Evolutionary conservation across 2,329 filamentous ascomycete genomes (phyloP).

Genomic region (Annulohypoxylon truncatum): DNA sequence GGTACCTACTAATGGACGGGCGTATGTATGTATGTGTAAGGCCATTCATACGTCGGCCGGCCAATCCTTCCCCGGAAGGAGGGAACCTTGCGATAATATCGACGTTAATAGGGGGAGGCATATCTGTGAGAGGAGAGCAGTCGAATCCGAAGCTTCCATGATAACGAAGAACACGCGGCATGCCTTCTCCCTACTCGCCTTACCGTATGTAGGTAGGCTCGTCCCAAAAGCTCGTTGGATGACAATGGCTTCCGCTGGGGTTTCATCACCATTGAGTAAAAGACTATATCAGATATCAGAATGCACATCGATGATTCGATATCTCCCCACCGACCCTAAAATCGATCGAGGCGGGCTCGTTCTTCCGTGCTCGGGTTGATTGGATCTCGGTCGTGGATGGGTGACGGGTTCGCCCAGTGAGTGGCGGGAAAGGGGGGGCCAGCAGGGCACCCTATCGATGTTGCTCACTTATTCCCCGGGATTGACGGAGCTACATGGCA

Average conservation of each 20-base stretch:
- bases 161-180: slow-evolving; percentile 19
- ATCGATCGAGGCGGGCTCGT: slow-evolving; percentile 22
- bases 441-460: slow-evolving; percentile 29
- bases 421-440: slow-evolving; percentile 9
- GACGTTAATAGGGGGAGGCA: slow-evolving; percentile 18
- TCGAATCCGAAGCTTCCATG: slow-evolving; percentile 27
- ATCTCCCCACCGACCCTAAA: slow-evolving; percentile 22
- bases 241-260: slow-evolving; percentile 17
- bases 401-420: slow-evolving; percentile 18
- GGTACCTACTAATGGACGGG: slow-evolving; percentile 19
- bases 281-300: slow-evolving; percentile 36
- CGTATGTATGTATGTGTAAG: slow-evolving; percentile 27
- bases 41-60: slow-evolving; percentile 13
- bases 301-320: slow-evolving; percentile 36
- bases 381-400: slow-evolving; percentile 34
- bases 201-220: slow-evolving; percentile 12
- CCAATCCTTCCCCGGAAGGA: slow-evolving; percentile 25
- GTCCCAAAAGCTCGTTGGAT: slow-evolving; percentile 3
- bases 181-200: slow-evolving; percentile 9
- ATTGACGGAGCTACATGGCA: slow-evolving; percentile 20
- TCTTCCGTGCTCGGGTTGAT: slow-evolving; percentile 31
- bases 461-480: slow-evolving; percentile 34
- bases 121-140: slow-evolving; percentile 9
- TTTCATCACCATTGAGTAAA: slow-evolving; percentile 24
- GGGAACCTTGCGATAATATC: slow-evolving; percentile 12